Evolutionary conservation across 2,329 filamentous ascomycete genomes (phyloP).

Genomic region (Ceratocystis colombiana): DNA sequence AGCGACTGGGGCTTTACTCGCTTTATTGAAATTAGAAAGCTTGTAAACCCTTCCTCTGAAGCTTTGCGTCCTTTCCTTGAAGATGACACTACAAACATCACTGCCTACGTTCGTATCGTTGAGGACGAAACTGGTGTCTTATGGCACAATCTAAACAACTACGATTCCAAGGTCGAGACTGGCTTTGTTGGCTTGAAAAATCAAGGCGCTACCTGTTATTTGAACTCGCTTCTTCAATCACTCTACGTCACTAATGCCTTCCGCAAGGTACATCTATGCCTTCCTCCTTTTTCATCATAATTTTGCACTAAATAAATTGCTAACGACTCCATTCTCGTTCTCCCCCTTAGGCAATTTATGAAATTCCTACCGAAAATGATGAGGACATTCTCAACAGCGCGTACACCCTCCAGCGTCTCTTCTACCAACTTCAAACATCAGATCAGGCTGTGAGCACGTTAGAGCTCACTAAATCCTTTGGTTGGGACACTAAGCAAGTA

Average conservation of each 20-base stretch:
- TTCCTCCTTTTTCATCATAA: neutral
- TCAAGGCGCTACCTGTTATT: conserved; percentile 84
- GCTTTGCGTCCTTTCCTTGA: conserved; percentile 61
- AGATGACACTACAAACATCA: conserved; percentile 66
- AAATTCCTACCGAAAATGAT: conserved; percentile 86
- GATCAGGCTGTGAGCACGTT: conserved; percentile 75
- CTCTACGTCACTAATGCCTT: conserved; percentile 86
- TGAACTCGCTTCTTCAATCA: conserved; percentile 76
- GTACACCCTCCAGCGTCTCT: conserved; percentile 84
- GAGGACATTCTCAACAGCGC: conserved; percentile 76
- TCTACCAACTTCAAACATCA: conserved; percentile 88
- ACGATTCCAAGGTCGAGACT: conserved; percentile 98
- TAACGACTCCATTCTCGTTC: neutral
- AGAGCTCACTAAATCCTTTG: conserved; percentile 91
- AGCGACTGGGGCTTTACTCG: conserved; percentile 98
- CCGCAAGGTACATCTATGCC: conserved; percentile 54
- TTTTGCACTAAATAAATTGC: neutral
- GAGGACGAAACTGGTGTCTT: conserved; percentile 81
- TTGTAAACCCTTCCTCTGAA: conserved; percentile 74
- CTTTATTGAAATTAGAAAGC: conserved; percentile 76
- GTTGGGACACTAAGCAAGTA: conserved; percentile 95
- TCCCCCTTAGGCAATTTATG: conserved; percentile 66
- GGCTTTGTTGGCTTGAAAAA: conserved; percentile 95
- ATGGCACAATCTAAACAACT: conserved; percentile 87
- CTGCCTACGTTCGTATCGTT: conserved; percentile 69